phyloP scores from a whole-genome alignment of 306 rosid species.

The Casuarina equisetifolia region DNA sequence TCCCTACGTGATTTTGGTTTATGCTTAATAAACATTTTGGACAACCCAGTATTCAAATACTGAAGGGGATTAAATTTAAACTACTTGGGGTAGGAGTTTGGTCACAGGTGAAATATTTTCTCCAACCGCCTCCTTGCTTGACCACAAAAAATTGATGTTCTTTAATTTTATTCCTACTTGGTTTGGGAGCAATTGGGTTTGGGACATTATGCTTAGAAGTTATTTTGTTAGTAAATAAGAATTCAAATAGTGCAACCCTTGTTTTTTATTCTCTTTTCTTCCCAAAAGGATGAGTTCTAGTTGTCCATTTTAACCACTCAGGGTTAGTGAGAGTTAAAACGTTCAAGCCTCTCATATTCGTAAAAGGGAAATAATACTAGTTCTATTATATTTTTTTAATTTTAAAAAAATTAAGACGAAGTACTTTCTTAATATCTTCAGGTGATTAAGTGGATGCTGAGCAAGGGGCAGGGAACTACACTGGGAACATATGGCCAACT shows the following conservation, averaged over 20 bases:
- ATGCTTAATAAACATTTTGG: neutral
- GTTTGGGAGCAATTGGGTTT: neutral
- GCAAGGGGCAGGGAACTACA: constrained; percentile 94
- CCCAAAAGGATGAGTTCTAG: neutral
- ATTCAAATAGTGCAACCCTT: neutral
- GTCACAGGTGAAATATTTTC: neutral
- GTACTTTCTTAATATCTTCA: constrained; percentile 24
- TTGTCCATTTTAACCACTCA: neutral
- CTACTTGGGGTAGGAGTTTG: neutral
- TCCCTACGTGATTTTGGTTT: neutral
- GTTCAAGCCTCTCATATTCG: neutral
- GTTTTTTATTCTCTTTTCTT: neutral
- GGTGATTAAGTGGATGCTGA: constrained; percentile 97
- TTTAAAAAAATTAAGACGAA: neutral
- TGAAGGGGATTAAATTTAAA: neutral
- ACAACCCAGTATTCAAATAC: neutral
- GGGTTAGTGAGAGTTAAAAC: neutral
- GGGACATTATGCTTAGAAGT: neutral
- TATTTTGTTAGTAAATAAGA: neutral
- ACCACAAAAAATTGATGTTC: neutral
- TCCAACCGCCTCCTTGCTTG: neutral
- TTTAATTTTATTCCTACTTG: neutral
- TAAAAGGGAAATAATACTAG: neutral
- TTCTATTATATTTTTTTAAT: neutral
- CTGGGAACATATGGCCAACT: constrained; percentile 79